These are phyloP conservation scores for Fusarium nelsonii DNA, from an alignment of 2,329 filamentous ascomycete species.

Conservation along the genomic window DNA sequence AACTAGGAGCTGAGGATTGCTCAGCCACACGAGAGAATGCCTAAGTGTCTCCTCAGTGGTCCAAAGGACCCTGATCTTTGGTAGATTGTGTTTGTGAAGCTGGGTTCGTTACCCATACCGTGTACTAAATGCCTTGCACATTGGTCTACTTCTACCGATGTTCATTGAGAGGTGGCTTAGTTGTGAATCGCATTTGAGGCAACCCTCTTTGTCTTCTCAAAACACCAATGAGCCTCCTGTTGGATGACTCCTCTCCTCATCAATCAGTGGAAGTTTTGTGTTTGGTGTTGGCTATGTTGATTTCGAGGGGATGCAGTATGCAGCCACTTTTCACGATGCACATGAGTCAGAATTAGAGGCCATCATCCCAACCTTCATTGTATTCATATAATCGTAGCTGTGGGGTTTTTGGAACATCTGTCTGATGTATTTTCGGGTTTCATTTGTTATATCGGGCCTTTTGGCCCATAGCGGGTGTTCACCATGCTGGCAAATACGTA, in stretches of 20 bases:
- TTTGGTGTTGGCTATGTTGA: not conserved
- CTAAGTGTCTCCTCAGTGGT: not conserved
- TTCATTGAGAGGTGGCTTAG: not conserved
- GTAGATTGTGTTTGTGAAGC: not conserved
- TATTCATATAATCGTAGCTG: not conserved
- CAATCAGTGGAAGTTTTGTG: not conserved
- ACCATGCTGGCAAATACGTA: no score
- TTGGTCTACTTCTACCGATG: not conserved
- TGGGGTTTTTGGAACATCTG: not conserved
- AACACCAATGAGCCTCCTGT: not conserved
- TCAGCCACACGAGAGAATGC: not conserved
- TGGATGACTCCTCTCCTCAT: not conserved
- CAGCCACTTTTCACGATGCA: conserved; percentile 20
- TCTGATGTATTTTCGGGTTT: not conserved
- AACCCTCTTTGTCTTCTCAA: not conserved
- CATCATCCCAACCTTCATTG: not conserved
- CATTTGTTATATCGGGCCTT: no score
- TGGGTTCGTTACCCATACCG: conserved; percentile 7
- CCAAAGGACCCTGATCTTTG: not conserved
- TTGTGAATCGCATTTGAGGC: not conserved
- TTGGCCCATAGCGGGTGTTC: no score
- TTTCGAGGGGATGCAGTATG: not conserved
- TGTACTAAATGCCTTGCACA: not conserved
- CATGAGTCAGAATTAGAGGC: conserved; percentile 42
- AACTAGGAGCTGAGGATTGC: not conserved